Base-by-base conservation (phyloP, 1,139 yeast species). In the Kodamaea arcana region DNA sequence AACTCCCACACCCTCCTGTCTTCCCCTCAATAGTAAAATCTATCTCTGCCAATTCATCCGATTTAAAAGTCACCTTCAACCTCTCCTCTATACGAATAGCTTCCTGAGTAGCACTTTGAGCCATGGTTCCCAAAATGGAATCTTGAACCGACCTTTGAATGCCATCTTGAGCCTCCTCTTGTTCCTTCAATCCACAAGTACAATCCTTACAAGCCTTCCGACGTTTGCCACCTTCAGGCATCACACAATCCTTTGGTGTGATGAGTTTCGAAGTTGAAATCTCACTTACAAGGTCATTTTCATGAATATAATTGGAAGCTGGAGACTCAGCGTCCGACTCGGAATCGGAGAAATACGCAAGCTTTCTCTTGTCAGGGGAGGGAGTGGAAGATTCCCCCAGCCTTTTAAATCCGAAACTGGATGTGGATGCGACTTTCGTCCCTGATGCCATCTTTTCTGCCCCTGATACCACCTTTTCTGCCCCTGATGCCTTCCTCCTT, bases 21-120 rank as follows among this genome's bases (percentile, higher is more conserved):
- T 90, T 92, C 25, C 97, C 97, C 45, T 88, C 87, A 12, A 90
- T 80, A 1, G 98, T 92, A 61, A 92, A 94, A 56, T 94, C 98
- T 39, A 94, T 79, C 56, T 92, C 98, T 3, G 92, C 69, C 50
- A 79, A 67, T 41, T 83, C 97, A 36, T 80, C 78, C 12, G 72
- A 72, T 15, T 72, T 64, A 41, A 86, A 78, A 48, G 78, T 72
- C 18, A 88, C 74, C 35, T 52, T 60, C 42, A 73, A 57, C 39
- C 74, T 58, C 40, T 69, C 71, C 47, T 76, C 82, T 40, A 76
- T 76, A 44, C 62, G 65, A 24, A 66, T 65, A 12, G 81, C 81
- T 48, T 75, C 81, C 31, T 59, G 51, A 21, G 65, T 74, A 4
- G 82, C 81, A 48, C 68, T 68, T 46, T 60, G 67, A 1, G 75